A percentile compares a stretch with the other conserved stretches of the same genome.
Conservation (phyloP, 176 grass and related monocot genomes). For the Raddia guianensis region DNA sequence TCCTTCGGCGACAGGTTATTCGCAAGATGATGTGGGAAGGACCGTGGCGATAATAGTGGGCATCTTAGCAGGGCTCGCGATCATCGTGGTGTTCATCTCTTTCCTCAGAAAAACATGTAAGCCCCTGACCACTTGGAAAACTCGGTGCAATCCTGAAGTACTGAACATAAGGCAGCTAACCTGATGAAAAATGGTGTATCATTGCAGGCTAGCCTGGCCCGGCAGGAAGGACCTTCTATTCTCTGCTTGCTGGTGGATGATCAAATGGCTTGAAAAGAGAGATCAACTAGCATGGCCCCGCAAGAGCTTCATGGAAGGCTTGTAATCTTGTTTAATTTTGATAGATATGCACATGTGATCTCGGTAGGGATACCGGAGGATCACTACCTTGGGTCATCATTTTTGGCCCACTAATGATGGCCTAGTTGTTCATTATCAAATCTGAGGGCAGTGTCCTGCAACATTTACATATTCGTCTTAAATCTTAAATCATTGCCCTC, state of each 20-base stretch:
- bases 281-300: not conserved
- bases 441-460: not conserved
- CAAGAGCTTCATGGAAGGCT: slow-evolving; percentile 20
- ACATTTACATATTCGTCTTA: slow-evolving; percentile 3
- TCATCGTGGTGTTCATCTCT: slow-evolving; percentile 86
- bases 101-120: slow-evolving; percentile 72
- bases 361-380: slow-evolving; percentile 25
- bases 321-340: slow-evolving; percentile 33
- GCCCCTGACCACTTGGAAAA: not conserved
- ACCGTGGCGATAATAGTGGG: slow-evolving; percentile 81
- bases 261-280: not conserved
- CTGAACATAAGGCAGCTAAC: not conserved
- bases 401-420: slow-evolving; percentile 32
- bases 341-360: not conserved
- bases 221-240: not conserved
- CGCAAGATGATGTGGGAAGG: slow-evolving; percentile 72
- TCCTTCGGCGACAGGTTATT: slow-evolving; percentile 48
- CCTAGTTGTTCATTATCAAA: slow-evolving; percentile 12
- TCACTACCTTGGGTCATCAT: slow-evolving; percentile 26
- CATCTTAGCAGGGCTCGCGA: slow-evolving; percentile 70
- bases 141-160: not conserved
- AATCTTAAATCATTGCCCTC: slow-evolving; percentile 42
- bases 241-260: not conserved
- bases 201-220: slow-evolving; percentile 37
- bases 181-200: not conserved